Evolutionary conservation across 2,329 filamentous ascomycete species (phyloP).

Genomic region (Alternaria postmessia): DNA sequence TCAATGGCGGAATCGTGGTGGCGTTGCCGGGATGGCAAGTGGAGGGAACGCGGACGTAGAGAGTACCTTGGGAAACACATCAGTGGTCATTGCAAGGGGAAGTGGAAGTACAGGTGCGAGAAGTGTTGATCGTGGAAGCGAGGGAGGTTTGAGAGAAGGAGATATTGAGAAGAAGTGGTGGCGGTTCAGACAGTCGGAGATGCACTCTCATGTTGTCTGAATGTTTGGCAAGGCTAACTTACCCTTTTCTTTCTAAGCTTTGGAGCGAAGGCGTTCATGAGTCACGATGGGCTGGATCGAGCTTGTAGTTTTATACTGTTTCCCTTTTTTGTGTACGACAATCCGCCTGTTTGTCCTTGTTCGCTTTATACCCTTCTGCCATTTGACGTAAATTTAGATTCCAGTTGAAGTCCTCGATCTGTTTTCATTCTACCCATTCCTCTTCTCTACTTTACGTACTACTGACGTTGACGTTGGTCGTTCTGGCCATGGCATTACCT

Average conservation of each 20-base stretch:
- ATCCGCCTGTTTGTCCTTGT: neutral
- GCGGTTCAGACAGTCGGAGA: constrained; percentile 23
- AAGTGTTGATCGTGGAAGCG: constrained; percentile 18
- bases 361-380: constrained; percentile 15
- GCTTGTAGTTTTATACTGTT: neutral
- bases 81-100: constrained; percentile 10
- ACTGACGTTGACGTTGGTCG: neutral
- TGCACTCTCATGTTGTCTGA: constrained; percentile 19
- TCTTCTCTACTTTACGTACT: neutral
- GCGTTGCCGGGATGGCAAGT: constrained; percentile 3
- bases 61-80: neutral
- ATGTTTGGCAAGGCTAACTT: neutral
- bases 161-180: constrained; percentile 34
- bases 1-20: constrained; percentile 46
- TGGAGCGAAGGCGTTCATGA: neutral
- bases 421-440: neutral
- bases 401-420: neutral
- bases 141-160: constrained; percentile 16
- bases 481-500: neutral
- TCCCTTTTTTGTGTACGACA: neutral
- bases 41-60: neutral
- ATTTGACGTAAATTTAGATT: neutral
- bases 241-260: neutral
- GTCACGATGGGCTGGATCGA: neutral
- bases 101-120: constrained; percentile 25